These are phyloP conservation scores for Russula abietina DNA, from an alignment of 768 basidiomycete genomes.

Conservation along the genomic window DNA sequence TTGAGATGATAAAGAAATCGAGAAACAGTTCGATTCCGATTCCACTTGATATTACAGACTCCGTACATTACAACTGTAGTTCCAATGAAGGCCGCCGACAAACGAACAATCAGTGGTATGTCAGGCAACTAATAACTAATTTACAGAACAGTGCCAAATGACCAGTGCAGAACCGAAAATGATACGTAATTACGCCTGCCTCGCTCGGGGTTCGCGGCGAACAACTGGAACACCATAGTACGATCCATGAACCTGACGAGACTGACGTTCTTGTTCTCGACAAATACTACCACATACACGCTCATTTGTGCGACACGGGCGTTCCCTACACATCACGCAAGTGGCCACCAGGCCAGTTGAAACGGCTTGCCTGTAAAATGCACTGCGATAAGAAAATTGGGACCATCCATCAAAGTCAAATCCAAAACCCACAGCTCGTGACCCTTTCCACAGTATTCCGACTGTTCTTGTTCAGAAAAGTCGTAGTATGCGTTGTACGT, in stretches of 20 bases:
- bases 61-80: not conserved
- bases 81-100: not conserved
- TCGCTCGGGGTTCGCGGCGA: not conserved
- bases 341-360: conserved; percentile 2
- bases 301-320: conserved; percentile 7
- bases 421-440: conserved; percentile 15
- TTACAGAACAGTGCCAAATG: not conserved
- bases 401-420: not conserved
- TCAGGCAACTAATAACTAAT: not conserved
- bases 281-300: conserved; percentile 11
- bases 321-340: conserved; percentile 12
- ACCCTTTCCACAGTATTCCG: conserved; percentile 18
- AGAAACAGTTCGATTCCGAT: no score
- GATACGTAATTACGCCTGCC: not conserved
- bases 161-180: not conserved
- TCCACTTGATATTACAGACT: no score
- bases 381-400: not conserved
- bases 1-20: no score
- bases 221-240: conserved; percentile 6
- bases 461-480: conserved; percentile 13
- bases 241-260: not conserved
- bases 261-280: not conserved
- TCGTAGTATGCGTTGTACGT: conserved; percentile 10
- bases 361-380: conserved; percentile 13
- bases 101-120: not conserved